phyloP scores from a whole-genome alignment of 1,139 yeast genomes.

The Candida anutae region DNA sequence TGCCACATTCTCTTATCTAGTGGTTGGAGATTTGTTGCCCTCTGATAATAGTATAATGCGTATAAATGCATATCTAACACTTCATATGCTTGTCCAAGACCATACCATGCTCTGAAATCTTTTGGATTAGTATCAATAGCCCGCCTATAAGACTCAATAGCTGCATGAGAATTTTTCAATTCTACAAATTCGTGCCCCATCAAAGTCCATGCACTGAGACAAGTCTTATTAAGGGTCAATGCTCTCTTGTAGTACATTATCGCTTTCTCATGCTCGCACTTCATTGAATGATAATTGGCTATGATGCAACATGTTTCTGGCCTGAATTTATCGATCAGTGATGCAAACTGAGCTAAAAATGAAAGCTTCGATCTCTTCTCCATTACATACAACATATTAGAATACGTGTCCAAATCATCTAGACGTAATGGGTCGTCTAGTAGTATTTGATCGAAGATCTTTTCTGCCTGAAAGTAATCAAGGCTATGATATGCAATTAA shows the following conservation, averaged over 20 bases:
- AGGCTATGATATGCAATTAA: constrained; percentile 70
- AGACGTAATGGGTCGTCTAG: constrained; percentile 76
- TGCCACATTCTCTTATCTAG: constrained; percentile 94
- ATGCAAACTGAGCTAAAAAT: constrained; percentile 78
- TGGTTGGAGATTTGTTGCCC: constrained; percentile 85
- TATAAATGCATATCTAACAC: constrained; percentile 92
- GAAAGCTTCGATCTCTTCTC: constrained; percentile 82
- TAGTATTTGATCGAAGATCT: constrained; percentile 67
- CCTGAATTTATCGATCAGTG: constrained; percentile 75
- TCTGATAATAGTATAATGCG: constrained; percentile 85
- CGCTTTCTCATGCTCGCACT: constrained; percentile 91
- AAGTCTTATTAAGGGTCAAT: constrained; percentile 66
- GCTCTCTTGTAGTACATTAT: constrained; percentile 91
- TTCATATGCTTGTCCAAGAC: constrained; percentile 96
- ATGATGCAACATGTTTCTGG: constrained; percentile 94
- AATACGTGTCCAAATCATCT: constrained; percentile 86
- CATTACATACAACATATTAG: constrained; percentile 91
- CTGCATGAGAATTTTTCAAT: constrained; percentile 92
- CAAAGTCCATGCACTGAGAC: constrained; percentile 92
- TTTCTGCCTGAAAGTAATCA: constrained; percentile 76
- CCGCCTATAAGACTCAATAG: constrained; percentile 88
- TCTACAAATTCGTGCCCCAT: constrained; percentile 99
- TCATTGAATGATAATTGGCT: constrained; percentile 88
- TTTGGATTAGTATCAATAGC: constrained; percentile 86
- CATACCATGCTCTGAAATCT: constrained; percentile 98